These are phyloP conservation scores for Oehlia diaphana DNA, from an alignment of 192 early-diverging fungal genomes.

Conservation along the genomic window DNA sequence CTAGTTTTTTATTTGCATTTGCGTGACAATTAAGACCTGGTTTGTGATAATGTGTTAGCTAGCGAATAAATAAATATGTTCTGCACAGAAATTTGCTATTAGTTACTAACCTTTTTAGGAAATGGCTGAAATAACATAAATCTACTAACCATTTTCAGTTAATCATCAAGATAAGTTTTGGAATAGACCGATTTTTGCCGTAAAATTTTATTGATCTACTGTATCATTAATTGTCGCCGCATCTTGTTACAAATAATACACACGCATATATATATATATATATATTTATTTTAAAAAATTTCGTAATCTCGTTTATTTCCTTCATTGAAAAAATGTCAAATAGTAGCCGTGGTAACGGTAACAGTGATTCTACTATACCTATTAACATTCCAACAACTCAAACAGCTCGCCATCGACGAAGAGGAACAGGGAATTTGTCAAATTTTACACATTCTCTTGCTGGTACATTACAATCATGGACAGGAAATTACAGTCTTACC, in stretches of 20 bases:
- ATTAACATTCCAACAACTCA: constrained; percentile 25
- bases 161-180: not conserved
- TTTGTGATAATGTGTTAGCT: no score
- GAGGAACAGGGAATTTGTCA: not conserved
- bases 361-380: constrained; percentile 1
- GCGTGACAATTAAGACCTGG: no score
- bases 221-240: not conserved
- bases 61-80: no score
- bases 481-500: constrained; percentile 7
- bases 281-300: not conserved
- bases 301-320: not conserved
- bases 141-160: not conserved
- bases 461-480: constrained; percentile 19
- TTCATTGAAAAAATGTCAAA: not conserved
- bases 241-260: not conserved
- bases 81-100: no score
- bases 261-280: not conserved
- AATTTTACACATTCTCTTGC: not conserved
- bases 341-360: not conserved
- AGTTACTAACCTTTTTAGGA: not conserved
- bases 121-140: not conserved
- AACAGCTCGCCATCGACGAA: not conserved
- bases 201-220: not conserved
- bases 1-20: no score
- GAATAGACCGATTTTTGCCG: not conserved